Evolutionary conservation across 371 early-diverging fungal genomes (phyloP).

Genomic region (Apophysomyces variabilis): DNA sequence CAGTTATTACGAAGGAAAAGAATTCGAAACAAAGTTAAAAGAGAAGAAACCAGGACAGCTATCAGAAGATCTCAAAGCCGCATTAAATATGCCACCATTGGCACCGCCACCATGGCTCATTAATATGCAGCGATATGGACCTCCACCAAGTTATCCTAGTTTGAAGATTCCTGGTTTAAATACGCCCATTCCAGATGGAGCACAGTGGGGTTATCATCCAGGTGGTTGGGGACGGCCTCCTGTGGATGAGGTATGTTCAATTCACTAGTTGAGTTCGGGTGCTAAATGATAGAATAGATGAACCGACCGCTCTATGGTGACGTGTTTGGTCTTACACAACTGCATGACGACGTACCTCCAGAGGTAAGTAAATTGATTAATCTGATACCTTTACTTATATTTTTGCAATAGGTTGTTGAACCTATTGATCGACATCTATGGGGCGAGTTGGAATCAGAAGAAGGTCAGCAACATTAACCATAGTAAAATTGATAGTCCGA

Average conservation of each 20-base stretch:
- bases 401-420: background rate
- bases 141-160: constrained; percentile 95
- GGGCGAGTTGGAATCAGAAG: constrained; percentile 84
- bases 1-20: constrained; percentile 97
- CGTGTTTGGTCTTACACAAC: constrained; percentile 79
- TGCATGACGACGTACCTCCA: constrained; percentile 30
- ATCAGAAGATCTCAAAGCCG: constrained; percentile 85
- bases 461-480: constrained; percentile 26
- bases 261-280: background rate
- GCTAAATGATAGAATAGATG: constrained; percentile 37
- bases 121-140: constrained; percentile 98
- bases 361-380: constrained; percentile 10
- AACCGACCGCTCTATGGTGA: constrained; percentile 96
- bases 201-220: constrained; percentile 98
- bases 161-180: constrained; percentile 96
- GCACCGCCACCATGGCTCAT: constrained; percentile 99
- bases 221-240: constrained; percentile 99
- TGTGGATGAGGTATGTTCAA: constrained; percentile 78
- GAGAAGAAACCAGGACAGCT: constrained; percentile 90
- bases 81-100: constrained; percentile 89
- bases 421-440: constrained; percentile 71
- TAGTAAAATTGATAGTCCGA: no score
- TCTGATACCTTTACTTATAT: background rate
- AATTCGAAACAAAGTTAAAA: constrained; percentile 90
- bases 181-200: constrained; percentile 97